Conservation (phyloP, 2,329 filamentous ascomycete species). For the Colletotrichum musicola region DNA sequence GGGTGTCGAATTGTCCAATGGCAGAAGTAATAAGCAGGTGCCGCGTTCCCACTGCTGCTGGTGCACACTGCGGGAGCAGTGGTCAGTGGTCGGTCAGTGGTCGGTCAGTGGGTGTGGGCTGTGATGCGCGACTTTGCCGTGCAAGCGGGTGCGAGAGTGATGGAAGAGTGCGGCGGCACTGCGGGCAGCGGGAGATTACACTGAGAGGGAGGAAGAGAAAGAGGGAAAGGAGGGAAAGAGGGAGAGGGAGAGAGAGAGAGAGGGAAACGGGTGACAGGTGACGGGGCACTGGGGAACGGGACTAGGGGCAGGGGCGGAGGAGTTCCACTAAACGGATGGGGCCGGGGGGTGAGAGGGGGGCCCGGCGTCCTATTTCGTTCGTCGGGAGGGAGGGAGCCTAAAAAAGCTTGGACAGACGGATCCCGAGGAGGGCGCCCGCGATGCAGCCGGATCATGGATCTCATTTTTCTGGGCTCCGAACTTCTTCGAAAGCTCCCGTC, state of each 20-base stretch:
- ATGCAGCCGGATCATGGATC: neutral
- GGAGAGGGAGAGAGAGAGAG: no score
- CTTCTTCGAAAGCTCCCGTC: no score
- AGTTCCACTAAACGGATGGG: conserved; percentile 35
- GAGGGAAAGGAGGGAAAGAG: no score
- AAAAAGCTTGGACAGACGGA: conserved; percentile 37
- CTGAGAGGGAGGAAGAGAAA: no score
- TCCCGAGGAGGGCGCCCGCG: conserved; percentile 25
- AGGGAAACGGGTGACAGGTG: no score
- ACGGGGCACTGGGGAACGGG: neutral
- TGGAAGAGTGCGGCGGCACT: no score
- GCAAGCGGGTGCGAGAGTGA: conserved; percentile 20
- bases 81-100: no score
- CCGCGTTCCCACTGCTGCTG: conserved; percentile 4
- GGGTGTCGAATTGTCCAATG: conserved; percentile 23
- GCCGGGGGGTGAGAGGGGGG: conserved; percentile 35
- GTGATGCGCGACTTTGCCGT: neutral
- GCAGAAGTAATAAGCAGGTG: conserved; percentile 1
- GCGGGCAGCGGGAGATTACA: no score
- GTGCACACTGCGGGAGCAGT: no score
- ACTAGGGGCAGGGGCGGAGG: conserved; percentile 29
- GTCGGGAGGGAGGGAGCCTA: conserved; percentile 28
- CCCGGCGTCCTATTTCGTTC: conserved; percentile 24
- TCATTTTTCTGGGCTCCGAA: no score
- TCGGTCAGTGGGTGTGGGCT: neutral